Percentiles rank a stretch among this genome's conserved stretches.
phyloP scores from a whole-genome alignment of 2,329 filamentous ascomycete species.

The Fusarium palustre region DNA sequence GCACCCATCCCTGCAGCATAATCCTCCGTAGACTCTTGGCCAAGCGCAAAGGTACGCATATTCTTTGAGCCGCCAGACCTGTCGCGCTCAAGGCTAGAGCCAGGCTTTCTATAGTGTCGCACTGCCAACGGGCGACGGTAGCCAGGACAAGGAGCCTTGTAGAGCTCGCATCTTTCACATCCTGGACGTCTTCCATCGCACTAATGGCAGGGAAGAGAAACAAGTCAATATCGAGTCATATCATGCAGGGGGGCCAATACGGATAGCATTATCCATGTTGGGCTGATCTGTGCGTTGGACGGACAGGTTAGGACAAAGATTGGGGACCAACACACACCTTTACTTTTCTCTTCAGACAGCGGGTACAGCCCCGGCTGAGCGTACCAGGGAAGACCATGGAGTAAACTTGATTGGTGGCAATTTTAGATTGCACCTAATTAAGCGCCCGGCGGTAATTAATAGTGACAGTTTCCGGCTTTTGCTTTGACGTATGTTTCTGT shows the following conservation, averaged over 20 bases:
- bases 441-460: too few relatives aligned
- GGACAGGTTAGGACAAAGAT: not conserved
- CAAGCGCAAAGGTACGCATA: too few relatives aligned
- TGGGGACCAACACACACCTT: constrained; percentile 18
- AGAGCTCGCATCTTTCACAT: constrained; percentile 28
- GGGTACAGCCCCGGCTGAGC: constrained; percentile 19
- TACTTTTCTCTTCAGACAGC: constrained; percentile 26
- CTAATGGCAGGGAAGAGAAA: not conserved
- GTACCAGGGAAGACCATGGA: constrained; percentile 30
- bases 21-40: too few relatives aligned
- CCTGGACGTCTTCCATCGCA: constrained; percentile 27
- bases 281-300: not conserved
- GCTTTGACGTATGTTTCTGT: too few relatives aligned
- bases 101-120: constrained; percentile 21
- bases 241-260: too few relatives aligned
- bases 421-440: not conserved
- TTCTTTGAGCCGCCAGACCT: too few relatives aligned
- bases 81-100: constrained; percentile 10
- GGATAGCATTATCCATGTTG: too few relatives aligned
- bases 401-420: not conserved
- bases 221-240: not conserved
- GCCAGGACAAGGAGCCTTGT: constrained; percentile 24
- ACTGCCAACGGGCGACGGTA: constrained; percentile 24
- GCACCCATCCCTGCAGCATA: too few relatives aligned
- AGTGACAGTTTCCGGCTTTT: too few relatives aligned